Base-by-base conservation (phyloP, 208 protist species). In the Leishmania lainsoni region DNA sequence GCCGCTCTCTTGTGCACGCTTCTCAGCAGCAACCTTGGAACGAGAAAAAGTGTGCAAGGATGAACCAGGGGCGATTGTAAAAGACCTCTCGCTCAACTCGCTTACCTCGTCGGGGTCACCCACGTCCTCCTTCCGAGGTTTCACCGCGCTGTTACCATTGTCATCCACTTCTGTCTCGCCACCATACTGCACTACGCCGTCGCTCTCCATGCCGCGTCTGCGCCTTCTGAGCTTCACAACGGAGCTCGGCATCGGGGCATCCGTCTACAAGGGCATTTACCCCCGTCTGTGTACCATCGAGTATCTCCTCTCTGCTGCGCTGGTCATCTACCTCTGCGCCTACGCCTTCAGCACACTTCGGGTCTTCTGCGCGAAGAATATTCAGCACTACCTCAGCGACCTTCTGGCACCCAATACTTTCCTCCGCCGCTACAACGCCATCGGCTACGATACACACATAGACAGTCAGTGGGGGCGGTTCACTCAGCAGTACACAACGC, bases 391-490 rank as follows among this genome's bases (percentile, higher is more conserved):
- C 5, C 8, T 26, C 4, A 16, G 22, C 5, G 39, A 76, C 51
- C n/a, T 76, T 22, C 9, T 20, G 0, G 12, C 39, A 3, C 45
- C 70, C 14, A 45, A 17, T 42, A 2, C 35, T 48, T 29, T 85
- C 12, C n/a, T 86, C 9, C 17, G 12, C 42, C 0, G 14, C 39
- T 20, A 85, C 12, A 85, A 84, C 4, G 77, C 79, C 45, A 52
- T 58, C 6, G 90, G 80, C 71, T 69, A 89, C 75, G 82, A 81
- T 14, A 12, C 81, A 42, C 20, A 29, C 42, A 9, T 72, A 0
- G 82, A 91, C 72, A 8, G 39, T 17, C 76, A 83, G 66, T 84
- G 79, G 80, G 72, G 42, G n/a, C 71, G 61, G 69, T 92, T 83
- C 76, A 75, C 74, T 52, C n/a, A 17, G 6, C 22, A 81, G 1